phyloP scores from a whole-genome alignment of 805 yeast genomes.

The Starmera amethionina region DNA sequence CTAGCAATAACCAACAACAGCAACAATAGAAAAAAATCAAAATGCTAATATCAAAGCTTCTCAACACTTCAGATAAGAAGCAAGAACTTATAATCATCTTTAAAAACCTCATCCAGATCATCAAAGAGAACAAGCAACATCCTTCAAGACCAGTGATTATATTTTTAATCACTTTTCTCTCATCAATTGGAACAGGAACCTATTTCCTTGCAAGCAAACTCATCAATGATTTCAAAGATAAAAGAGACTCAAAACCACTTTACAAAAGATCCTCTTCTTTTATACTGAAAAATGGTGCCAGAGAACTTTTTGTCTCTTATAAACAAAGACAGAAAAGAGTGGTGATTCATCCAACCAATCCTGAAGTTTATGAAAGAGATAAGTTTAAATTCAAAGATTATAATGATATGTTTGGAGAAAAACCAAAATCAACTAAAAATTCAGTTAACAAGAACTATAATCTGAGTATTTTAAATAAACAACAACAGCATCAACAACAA shows the following conservation, averaged over 20 bases:
- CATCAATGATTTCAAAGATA: constrained; percentile 17
- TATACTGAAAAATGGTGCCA: constrained; percentile 19
- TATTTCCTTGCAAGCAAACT: constrained; percentile 16
- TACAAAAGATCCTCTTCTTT: constrained; percentile 20
- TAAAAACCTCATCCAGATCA: constrained; percentile 14
- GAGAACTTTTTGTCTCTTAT: constrained; percentile 20
- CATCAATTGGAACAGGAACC: constrained; percentile 13
- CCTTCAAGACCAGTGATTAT: constrained; percentile 20
- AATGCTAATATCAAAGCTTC: constrained; percentile 8
- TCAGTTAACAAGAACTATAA: neutral
- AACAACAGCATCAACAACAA: neutral
- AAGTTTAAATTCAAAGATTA: constrained; percentile 16
- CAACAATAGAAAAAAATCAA: neutral
- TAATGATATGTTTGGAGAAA: constrained; percentile 10
- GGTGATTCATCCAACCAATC: constrained; percentile 18
- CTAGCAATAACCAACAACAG: neutral
- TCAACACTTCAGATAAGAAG: constrained; percentile 10
- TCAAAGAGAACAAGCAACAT: constrained; percentile 15
- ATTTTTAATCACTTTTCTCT: constrained; percentile 15
- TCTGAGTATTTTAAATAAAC: too few species aligned
- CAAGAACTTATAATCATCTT: constrained; percentile 14
- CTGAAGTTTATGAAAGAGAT: constrained; percentile 18
- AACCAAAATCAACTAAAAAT: constrained; percentile 13
- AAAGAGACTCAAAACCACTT: constrained; percentile 17
- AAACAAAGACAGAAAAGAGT: constrained; percentile 18